These are phyloP conservation scores for Aureobasidium sp. DNA, from an alignment of 2,329 filamentous ascomycete species.

Conservation along the genomic window DNA sequence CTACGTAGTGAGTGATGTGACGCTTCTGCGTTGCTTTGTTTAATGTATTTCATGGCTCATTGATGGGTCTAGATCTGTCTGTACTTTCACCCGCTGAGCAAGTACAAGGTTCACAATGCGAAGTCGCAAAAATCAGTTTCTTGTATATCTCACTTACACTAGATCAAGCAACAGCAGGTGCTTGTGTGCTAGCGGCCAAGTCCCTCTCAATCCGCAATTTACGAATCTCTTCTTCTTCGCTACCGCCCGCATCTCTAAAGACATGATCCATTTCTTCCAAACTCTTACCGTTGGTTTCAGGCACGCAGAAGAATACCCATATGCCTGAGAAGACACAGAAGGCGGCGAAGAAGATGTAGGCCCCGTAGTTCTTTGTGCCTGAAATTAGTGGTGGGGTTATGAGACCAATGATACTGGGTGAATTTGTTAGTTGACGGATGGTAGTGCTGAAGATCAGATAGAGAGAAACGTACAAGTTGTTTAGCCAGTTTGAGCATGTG, in stretches of 20 bases:
- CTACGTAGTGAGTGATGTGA: no score
- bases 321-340: slow-evolving; percentile 43
- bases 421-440: neutral
- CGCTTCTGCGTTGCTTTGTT: no score
- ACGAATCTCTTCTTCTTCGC: neutral
- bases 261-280: slow-evolving; percentile 25
- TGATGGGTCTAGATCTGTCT: no score
- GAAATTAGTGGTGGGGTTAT: slow-evolving; percentile 28
- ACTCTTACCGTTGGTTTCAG: slow-evolving; percentile 47
- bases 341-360: slow-evolving; percentile 55
- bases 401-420: slow-evolving; percentile 37
- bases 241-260: neutral
- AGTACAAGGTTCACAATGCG: no score
- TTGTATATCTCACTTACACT: no score
- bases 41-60: no score
- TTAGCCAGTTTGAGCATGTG: slow-evolving; percentile 53
- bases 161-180: no score
- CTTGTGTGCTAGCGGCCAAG: neutral
- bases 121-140: no score
- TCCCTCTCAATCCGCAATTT: slow-evolving; percentile 2
- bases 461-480: neutral
- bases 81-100: no score
- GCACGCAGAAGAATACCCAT: slow-evolving; percentile 50
- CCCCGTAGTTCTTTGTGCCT: slow-evolving; percentile 47
- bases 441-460: neutral